phyloP scores from a whole-genome alignment of 1,284 basidiomycete species.

The Salmacisia buchloeana region DNA sequence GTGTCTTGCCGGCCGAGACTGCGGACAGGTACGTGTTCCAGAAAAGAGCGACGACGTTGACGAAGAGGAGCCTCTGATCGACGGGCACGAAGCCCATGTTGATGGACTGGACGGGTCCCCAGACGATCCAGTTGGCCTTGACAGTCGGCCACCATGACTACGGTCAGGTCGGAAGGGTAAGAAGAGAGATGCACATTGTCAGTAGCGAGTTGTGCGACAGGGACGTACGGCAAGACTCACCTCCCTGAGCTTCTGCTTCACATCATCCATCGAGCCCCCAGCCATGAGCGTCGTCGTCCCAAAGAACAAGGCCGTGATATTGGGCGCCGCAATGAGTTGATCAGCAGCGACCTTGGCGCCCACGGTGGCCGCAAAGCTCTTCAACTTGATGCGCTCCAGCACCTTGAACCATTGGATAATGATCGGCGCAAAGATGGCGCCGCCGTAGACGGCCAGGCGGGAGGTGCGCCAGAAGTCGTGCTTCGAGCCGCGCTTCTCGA shows the following conservation, averaged over 20 bases:
- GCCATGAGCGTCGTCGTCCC: conserved; percentile 27
- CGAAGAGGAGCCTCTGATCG: conserved; percentile 29
- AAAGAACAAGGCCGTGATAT: conserved; percentile 31
- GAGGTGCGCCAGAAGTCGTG: conserved; percentile 31
- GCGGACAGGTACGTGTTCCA: conserved; percentile 41
- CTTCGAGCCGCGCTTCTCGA: conserved; percentile 25
- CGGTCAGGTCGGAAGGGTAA: background rate
- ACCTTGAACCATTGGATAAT: conserved; percentile 35
- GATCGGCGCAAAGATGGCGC: conserved; percentile 38
- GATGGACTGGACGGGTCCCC: conserved; percentile 37
- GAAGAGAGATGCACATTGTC: background rate
- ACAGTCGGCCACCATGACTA: conserved; percentile 32
- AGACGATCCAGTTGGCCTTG: conserved; percentile 34
- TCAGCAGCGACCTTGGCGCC: conserved; percentile 34
- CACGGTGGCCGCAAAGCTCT: conserved; percentile 21
- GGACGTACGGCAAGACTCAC: conserved; percentile 5
- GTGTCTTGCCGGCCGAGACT: background rate
- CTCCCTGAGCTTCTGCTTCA: conserved; percentile 24
- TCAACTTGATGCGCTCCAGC: conserved; percentile 26
- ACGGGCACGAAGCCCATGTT: conserved; percentile 39
- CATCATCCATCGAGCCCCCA: conserved; percentile 18
- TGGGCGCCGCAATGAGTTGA: conserved; percentile 31
- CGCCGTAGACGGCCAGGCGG: conserved; percentile 31
- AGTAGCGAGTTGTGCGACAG: background rate
- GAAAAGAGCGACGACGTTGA: conserved; percentile 30